phyloP scores from a whole-genome alignment of 176 grass and related monocot genomes.

The Alopecurus myosuroides region DNA sequence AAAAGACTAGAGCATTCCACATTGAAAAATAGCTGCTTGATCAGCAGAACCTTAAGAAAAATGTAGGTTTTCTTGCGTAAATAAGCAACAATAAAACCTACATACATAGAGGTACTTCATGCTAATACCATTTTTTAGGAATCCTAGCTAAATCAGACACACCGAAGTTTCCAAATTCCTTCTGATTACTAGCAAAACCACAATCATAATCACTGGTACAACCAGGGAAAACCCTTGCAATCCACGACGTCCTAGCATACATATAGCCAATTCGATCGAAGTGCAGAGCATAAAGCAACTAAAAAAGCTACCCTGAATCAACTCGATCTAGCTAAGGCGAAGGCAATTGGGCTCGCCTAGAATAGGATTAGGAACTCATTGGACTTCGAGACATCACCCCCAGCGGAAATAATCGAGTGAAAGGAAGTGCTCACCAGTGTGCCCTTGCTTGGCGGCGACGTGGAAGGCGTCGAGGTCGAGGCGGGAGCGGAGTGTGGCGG shows the following conservation, averaged over 20 bases:
- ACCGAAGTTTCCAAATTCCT: not conserved
- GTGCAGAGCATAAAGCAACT: not conserved
- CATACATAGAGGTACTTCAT: not conserved
- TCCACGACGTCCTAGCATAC: not conserved
- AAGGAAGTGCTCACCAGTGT: constrained; percentile 45
- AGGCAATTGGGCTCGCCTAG: not conserved
- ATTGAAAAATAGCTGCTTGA: not conserved
- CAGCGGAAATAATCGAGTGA: not conserved
- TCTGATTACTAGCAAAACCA: not conserved
- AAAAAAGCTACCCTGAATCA: not conserved
- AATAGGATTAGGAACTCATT: not conserved
- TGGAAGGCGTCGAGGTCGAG: constrained; percentile 96
- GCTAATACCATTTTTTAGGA: not conserved
- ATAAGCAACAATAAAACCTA: not conserved
- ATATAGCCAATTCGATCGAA: not conserved
- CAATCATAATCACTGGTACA: not conserved
- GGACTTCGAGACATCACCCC: not conserved
- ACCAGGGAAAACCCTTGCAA: not conserved
- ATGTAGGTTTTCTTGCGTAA: not conserved
- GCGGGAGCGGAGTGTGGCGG: constrained; percentile 58
- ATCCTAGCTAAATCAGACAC: not conserved
- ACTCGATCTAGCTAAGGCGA: not conserved
- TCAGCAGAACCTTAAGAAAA: not conserved
- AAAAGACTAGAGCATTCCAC: not conserved
- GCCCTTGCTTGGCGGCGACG: constrained; percentile 84